A percentile compares a stretch with the other conserved stretches of the same genome.
Conservation (phyloP, 75 land plant genomes). For the Pseudotsuga menziesii region DNA sequence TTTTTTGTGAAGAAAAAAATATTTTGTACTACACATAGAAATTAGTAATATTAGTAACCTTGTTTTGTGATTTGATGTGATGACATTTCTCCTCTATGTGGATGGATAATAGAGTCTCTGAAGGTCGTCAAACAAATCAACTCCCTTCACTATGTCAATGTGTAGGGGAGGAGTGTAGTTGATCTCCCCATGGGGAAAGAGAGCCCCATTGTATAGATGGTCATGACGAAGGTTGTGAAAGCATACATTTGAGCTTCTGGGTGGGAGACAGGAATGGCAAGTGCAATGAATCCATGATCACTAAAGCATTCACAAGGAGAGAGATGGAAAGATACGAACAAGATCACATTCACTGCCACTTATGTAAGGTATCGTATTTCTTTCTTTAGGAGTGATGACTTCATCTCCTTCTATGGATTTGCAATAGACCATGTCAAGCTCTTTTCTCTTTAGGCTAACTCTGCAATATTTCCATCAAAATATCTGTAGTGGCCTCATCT, state of each 20-base stretch:
- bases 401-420: too few species aligned
- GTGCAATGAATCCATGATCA: slow-evolving; percentile 52
- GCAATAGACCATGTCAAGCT: too few species aligned
- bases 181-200: slow-evolving; percentile 58
- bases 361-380: too few species aligned
- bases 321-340: not conserved
- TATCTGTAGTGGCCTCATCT: too few species aligned
- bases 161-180: slow-evolving; percentile 44
- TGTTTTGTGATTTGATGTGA: too few species aligned
- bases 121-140: slow-evolving; percentile 69
- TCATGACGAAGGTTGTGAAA: slow-evolving; percentile 21
- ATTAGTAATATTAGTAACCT: too few species aligned
- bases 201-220: slow-evolving; percentile 44
- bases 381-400: too few species aligned
- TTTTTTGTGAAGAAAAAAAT: too few species aligned
- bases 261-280: slow-evolving; percentile 49
- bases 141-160: slow-evolving; percentile 46
- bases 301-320: slow-evolving; percentile 49
- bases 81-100: slow-evolving; percentile 11
- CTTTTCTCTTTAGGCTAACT: too few species aligned
- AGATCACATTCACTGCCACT: too few species aligned
- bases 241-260: slow-evolving; percentile 36
- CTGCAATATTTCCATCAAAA: too few species aligned
- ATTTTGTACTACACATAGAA: too few species aligned
- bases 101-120: slow-evolving; percentile 60